Evolutionary conservation across 495 filamentous ascomycete genomes (phyloP).

Genomic region (Lasiosphaeriaceae sp.): DNA sequence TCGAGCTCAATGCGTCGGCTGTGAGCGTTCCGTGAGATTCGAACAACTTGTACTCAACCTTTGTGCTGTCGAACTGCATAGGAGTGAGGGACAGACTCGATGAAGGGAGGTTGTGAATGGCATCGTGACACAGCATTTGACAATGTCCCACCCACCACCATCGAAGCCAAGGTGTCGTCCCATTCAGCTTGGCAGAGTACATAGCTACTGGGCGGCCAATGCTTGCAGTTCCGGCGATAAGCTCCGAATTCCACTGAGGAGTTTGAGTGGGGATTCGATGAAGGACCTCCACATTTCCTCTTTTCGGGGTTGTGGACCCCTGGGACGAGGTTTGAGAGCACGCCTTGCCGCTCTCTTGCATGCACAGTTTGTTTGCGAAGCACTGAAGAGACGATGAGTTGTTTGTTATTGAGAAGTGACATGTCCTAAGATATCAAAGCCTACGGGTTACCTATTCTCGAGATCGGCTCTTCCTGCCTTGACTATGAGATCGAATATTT

Average conservation of each 20-base stretch:
- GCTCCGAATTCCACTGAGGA: not conserved
- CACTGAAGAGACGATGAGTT: not conserved
- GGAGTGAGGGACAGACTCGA: too few species aligned
- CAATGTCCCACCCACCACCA: not conserved
- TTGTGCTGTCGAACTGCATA: too few species aligned
- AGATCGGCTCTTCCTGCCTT: too few species aligned
- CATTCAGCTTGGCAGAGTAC: too few species aligned
- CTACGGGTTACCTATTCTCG: too few species aligned
- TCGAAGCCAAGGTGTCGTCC: not conserved
- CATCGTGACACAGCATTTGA: not conserved
- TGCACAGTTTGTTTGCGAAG: not conserved
- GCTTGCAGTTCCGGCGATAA: conserved; percentile 2
- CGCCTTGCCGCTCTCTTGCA: not conserved
- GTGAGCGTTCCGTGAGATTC: too few species aligned
- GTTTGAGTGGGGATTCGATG: not conserved
- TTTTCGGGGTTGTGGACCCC: not conserved
- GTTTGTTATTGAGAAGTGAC: not conserved
- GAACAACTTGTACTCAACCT: not conserved
- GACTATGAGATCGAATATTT: too few species aligned
- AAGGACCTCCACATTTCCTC: not conserved
- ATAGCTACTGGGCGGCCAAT: not conserved
- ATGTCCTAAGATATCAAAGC: not conserved
- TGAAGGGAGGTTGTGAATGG: too few species aligned
- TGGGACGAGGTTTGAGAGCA: not conserved
- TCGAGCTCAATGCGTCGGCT: not conserved